Evolutionary conservation across 108 stramenopile species (phyloP).

Genomic region (Conticribra guillardii): DNA sequence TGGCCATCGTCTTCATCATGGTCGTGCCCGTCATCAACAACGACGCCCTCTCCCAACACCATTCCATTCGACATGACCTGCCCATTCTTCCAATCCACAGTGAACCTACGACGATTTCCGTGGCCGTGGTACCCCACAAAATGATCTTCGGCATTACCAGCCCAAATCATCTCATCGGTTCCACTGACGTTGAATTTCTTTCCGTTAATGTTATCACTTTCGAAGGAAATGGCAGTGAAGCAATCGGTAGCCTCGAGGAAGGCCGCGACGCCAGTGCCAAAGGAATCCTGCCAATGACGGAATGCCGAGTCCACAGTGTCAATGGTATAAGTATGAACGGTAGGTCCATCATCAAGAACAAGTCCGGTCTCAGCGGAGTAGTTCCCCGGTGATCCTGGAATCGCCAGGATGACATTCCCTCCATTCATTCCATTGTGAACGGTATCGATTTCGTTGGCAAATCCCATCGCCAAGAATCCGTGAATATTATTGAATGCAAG

Average conservation of each 20-base stretch:
- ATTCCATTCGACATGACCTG: too few species aligned
- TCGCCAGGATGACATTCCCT: conserved; percentile 53
- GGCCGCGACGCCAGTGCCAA: conserved; percentile 21
- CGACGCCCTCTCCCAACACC: too few species aligned
- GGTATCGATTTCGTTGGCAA: conserved; percentile 36
- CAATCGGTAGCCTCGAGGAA: conserved; percentile 45
- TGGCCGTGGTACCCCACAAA: conserved; percentile 61
- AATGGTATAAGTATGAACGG: conserved; percentile 56
- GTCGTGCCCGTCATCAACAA: too few species aligned
- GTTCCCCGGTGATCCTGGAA: conserved; percentile 41
- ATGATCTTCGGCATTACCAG: conserved; percentile 58
- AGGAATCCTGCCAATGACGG: conserved; percentile 62
- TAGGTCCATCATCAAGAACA: conserved; percentile 26
- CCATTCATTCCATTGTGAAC: conserved; percentile 59
- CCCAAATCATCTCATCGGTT: conserved; percentile 71
- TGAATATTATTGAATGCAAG: conserved; percentile 58
- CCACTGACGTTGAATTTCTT: conserved; percentile 42
- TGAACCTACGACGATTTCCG: conserved; percentile 30
- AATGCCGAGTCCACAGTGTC: conserved; percentile 44
- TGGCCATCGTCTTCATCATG: too few species aligned
- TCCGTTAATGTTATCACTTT: conserved; percentile 54
- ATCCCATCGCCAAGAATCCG: conserved; percentile 59
- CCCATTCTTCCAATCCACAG: conserved; percentile 48
- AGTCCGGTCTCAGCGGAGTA: conserved; percentile 53
- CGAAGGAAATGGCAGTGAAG: conserved; percentile 65